Evolutionary conservation across 2,329 filamentous ascomycete species (phyloP), one percentile per base, ranked within the genome.

Genomic region (Aspergillus sp.): DNA sequence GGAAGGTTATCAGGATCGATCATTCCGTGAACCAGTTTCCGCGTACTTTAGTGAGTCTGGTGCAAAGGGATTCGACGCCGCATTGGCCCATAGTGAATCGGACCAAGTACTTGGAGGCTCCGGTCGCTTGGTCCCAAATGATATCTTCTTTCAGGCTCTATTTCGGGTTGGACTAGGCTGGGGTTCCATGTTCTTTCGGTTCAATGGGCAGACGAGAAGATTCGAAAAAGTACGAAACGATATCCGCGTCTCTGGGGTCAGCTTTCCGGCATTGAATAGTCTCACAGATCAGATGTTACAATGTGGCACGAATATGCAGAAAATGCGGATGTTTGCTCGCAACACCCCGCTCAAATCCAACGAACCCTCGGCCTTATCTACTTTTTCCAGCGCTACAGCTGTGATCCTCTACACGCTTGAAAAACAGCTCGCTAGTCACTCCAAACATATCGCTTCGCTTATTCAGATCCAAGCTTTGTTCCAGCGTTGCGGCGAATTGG

Each of bases 221-320:
- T 72, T 73, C 41, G 62, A 66, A 33, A 68, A 65, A 33, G 61
- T 62, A 4, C 59, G 77, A 31, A 54, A 64, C 4, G 62, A 73
- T 42, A 63, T 74, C 1, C 65, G 73, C 2, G 63, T 78, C 28
- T 74, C 74, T 2, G 80, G 79, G 2, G 58, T 73, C 30, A 80
- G 75, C 47, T 58, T 69, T n/a, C 47, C 56, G 19, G 61, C 69
- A 19, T 62, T 75, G 8, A 56, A 66, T 36, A 54, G 53, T 5
- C 39, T 67, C 29, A 54, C 59, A 30, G 44, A 60, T 12, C 54
- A 58, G 27, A 47, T 70, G 12, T 39, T 66, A 8, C 56, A 53
- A 35, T 69, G 66, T 39, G 68, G 68, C 13, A 65, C 61, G 6
- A 48, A 60, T 36, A 62, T 70, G 54, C 66, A 67, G 29, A 56